Base-by-base conservation (phyloP, 495 filamentous ascomycete genomes). In the Lichenothelia convexa region DNA sequence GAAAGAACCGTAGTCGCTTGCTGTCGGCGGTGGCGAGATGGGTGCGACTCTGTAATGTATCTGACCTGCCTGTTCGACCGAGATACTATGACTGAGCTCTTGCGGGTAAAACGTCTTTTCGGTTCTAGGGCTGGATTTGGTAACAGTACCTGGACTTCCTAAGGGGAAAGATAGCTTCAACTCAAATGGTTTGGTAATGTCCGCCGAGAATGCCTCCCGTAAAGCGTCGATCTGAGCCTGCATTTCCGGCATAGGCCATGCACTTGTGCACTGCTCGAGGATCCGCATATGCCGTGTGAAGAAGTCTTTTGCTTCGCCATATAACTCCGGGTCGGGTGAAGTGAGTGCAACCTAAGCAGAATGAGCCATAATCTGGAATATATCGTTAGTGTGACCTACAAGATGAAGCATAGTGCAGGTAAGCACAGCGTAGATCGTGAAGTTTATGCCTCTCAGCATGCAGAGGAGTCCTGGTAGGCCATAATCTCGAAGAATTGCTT, bases 251-350 rank as follows among this genome's bases (percentile, higher is more conserved):
- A 91, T 83, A 9, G 87, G 82, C 78, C 84, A 95, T 5, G 78
- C 70, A 26, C 67, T 61, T 43, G 76, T 79, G 52, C 82, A 91
- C 30, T 71, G 77, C 55, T 97, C 89, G 23, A 97, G 61, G 17
- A 97, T 78, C 34, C 86, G 75, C 89, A 97, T 95, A 42, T 94
- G 87, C 18, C 91, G 71, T 3, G 79, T 82, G 45, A 97, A 94
- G 45, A 79, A 95, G 34, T 92, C 82, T 22, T 81, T 70, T 15
- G 87, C 82, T 48, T 93, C 82, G 11, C 62, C 61, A 45, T 87
- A 81, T 40, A 93, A 69, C 32, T 86, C 78, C 3, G 86, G 82
- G 55, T 95, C 84, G 23, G 89, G 89, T 5, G 83, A 93, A 4
- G 89, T 94, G 27, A 95, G 73, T 9, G 87, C 85, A 46, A 93